phyloP scores from a whole-genome alignment of 768 basidiomycete species.

The Astraeus odoratus region DNA sequence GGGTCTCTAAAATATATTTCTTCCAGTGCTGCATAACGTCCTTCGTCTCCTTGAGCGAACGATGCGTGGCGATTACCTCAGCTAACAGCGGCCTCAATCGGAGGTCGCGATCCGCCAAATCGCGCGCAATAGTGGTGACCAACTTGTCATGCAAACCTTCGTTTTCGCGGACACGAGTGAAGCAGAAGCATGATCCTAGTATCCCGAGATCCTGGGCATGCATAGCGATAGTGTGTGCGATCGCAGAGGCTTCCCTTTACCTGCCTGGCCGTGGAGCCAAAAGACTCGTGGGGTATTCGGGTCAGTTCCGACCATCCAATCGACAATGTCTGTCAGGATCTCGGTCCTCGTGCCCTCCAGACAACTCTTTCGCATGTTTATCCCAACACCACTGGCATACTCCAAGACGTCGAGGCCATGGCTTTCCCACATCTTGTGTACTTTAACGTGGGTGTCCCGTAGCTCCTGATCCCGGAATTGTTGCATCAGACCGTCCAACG shows the following conservation, averaged over 20 bases:
- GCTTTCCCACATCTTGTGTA: neutral
- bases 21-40: conserved; percentile 1
- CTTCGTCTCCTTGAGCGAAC: neutral
- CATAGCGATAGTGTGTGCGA: conserved; percentile 1
- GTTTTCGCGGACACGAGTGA: neutral
- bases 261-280: neutral
- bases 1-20: neutral
- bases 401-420: neutral
- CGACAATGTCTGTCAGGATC: neutral
- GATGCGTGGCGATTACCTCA: neutral
- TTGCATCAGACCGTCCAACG: neutral
- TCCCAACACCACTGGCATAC: neutral
- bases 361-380: neutral
- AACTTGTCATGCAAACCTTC: neutral
- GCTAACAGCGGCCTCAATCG: neutral
- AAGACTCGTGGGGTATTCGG: neutral
- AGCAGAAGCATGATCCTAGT: conserved; percentile 1
- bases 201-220: neutral
- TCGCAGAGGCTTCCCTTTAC: neutral
- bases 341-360: neutral
- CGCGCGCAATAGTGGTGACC: neutral
- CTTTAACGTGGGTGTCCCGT: neutral
- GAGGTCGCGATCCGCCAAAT: neutral
- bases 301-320: neutral
- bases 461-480: neutral